Evolutionary conservation across 2,329 filamentous ascomycete species (phyloP).

Genomic region (Tolypocladium nubicola): DNA sequence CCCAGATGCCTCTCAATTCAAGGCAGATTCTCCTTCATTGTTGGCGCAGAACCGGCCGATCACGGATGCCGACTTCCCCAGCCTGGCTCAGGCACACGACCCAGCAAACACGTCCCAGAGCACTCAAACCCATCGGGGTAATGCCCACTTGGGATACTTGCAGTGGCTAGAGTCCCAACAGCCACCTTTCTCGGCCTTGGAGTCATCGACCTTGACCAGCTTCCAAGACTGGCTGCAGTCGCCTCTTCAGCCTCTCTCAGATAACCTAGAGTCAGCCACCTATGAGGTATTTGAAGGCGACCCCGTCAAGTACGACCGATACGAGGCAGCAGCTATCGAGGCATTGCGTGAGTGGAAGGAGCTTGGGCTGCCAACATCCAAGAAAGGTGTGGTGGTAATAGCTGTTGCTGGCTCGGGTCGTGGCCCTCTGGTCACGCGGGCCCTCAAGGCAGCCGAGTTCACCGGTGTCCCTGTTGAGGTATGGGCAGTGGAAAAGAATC

Average conservation of each 20-base stretch:
- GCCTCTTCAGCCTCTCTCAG: slow-evolving; percentile 84
- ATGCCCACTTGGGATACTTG: slow-evolving; percentile 64
- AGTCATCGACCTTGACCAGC: slow-evolving; percentile 40
- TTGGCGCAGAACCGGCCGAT: slow-evolving; percentile 19
- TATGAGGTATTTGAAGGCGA: slow-evolving; percentile 99
- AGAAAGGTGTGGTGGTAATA: slow-evolving; percentile 64
- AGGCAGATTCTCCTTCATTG: slow-evolving; percentile 10
- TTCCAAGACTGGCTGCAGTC: slow-evolving; percentile 94
- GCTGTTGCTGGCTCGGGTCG: slow-evolving; percentile 90
- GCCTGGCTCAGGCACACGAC: slow-evolving; percentile 54
- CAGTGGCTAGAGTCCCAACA: slow-evolving; percentile 77
- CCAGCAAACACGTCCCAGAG: slow-evolving; percentile 4
- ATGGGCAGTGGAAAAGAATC: slow-evolving; percentile 96
- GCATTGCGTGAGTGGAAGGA: slow-evolving; percentile 72
- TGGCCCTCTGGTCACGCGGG: slow-evolving; percentile 82
- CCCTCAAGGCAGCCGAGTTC: slow-evolving; percentile 65
- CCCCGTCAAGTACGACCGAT: slow-evolving; percentile 95
- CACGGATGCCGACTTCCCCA: slow-evolving; percentile 52
- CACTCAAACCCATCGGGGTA: slow-evolving; percentile 21
- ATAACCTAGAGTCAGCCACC: slow-evolving; percentile 93
- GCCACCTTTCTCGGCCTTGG: slow-evolving; percentile 43
- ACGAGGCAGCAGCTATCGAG: slow-evolving; percentile 72
- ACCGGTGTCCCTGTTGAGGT: slow-evolving; percentile 72
- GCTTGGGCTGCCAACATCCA: slow-evolving; percentile 61
- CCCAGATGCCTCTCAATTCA: slow-evolving; percentile 28